Percentiles rank a stretch among this genome's conserved stretches.
These are phyloP conservation scores for Dacryopinax spathularia DNA, from an alignment of 768 basidiomycete species.

Conservation along the genomic window DNA sequence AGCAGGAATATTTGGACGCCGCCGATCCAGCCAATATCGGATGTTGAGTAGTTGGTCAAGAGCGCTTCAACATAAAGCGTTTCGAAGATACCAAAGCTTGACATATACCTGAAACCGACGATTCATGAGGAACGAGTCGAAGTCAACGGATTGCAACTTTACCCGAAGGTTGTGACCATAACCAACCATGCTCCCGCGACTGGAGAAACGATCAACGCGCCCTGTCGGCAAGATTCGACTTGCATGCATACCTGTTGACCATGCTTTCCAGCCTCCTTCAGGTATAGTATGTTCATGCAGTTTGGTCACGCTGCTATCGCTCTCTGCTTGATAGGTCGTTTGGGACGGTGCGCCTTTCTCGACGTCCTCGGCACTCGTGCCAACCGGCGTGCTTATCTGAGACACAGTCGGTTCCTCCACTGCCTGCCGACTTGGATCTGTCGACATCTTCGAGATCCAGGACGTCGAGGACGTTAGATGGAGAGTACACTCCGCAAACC, in stretches of 20 bases:
- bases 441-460: no score
- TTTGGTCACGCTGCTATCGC: no score
- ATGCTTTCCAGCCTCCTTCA: not conserved
- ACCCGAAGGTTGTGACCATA: slow-evolving; percentile 10
- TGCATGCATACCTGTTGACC: not conserved
- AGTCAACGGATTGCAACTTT: slow-evolving; percentile 7
- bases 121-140: not conserved
- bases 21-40: slow-evolving; percentile 25
- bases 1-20: slow-evolving; percentile 23
- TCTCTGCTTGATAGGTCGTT: no score
- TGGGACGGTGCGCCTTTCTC: no score
- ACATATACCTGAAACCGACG: slow-evolving; percentile 11
- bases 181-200: slow-evolving; percentile 9
- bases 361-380: no score
- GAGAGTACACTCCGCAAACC: no score
- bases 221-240: not conserved
- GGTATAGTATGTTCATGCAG: not conserved
- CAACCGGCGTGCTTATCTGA: no score
- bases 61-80: slow-evolving; percentile 13
- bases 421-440: no score
- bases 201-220: not conserved
- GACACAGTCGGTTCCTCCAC: no score
- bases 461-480: no score
- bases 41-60: slow-evolving; percentile 17
- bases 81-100: slow-evolving; percentile 19